Conservation (phyloP, 1,284 basidiomycete species). For the Cryptococcus sp. region DNA sequence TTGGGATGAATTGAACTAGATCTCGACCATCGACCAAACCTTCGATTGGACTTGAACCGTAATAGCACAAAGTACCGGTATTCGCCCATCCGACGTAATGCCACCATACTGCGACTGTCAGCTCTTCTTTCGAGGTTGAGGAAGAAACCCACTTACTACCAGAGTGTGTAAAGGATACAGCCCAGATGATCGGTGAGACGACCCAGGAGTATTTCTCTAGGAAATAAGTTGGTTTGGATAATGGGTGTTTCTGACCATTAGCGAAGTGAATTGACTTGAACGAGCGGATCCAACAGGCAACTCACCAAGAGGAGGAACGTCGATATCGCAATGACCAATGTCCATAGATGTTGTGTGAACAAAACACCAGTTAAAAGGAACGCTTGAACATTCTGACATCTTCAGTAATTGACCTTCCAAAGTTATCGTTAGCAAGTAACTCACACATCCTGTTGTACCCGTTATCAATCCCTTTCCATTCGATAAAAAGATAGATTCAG, state of each 20-base stretch:
- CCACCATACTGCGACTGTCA: constrained; percentile 28
- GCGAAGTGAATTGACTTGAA: not conserved
- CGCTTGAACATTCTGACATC: constrained; percentile 23
- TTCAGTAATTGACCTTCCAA: not conserved
- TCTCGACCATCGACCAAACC: constrained; percentile 25
- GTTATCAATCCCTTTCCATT: constrained; percentile 13
- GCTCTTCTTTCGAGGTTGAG: not conserved
- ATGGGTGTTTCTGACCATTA: constrained; percentile 33
- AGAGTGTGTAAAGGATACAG: constrained; percentile 28
- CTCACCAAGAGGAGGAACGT: constrained; percentile 40
- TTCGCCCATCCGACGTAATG: constrained; percentile 24
- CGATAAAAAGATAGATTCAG: constrained; percentile 22
- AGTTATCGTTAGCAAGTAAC: constrained; percentile 6
- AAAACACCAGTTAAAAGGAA: constrained; percentile 34
- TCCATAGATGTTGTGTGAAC: constrained; percentile 43
- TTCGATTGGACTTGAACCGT: constrained; percentile 12
- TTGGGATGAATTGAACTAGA: constrained; percentile 40
- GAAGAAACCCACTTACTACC: constrained; percentile 23
- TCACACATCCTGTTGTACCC: constrained; percentile 27
- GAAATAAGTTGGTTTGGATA: constrained; percentile 26
- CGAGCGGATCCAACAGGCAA: not conserved
- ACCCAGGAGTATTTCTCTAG: constrained; percentile 34
- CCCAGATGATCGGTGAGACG: constrained; percentile 23
- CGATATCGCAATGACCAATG: constrained; percentile 34
- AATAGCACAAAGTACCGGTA: constrained; percentile 36